phyloP scores from a whole-genome alignment of 345 rosid genomes.

The Ailanthus altissimus region DNA sequence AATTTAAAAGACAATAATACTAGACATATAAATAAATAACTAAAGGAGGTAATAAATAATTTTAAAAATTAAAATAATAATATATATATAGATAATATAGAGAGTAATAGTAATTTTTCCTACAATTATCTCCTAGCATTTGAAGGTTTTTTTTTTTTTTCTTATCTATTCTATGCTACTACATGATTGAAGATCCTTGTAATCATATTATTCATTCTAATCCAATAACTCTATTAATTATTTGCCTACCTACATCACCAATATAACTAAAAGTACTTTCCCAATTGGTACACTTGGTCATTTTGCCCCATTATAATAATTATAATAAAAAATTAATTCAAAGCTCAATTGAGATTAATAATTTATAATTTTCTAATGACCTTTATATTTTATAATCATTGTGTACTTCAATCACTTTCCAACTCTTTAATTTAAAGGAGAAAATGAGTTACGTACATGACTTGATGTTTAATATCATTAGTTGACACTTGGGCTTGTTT shows the following conservation, averaged over 20 bases:
- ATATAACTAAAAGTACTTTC: background rate
- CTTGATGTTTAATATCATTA: no score
- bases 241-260: conserved; percentile 9
- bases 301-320: background rate
- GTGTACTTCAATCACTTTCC: background rate
- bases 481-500: background rate
- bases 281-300: background rate
- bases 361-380: background rate
- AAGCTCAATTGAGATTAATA: background rate
- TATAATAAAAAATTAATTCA: no score
- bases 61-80: no score
- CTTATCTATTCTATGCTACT: no score
- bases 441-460: no score
- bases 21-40: no score
- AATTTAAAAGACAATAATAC: no score
- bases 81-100: no score
- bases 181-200: background rate
- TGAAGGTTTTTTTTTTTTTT: no score
- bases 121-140: no score
- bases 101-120: no score
- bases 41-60: no score
- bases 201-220: background rate
- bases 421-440: background rate
- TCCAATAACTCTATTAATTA: background rate
- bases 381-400: background rate